Evolutionary conservation across 345 rosid species (phyloP), one percentile per base, ranked within the genome.

Genomic region (Dovyalis caffra): DNA sequence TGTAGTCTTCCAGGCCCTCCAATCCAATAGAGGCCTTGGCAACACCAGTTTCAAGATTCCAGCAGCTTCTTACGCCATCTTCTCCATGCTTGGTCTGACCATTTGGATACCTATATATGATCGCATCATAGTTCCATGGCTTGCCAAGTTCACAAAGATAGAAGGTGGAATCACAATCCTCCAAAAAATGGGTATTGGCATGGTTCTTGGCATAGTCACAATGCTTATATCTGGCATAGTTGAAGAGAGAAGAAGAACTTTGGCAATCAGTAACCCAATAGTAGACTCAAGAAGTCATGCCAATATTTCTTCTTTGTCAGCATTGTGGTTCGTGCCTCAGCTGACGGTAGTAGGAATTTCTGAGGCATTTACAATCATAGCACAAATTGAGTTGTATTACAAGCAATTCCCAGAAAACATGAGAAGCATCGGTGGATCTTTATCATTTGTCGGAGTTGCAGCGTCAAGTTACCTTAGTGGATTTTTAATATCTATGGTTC

Each of bases 391-490:
- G 61, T 84, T 87, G 68, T 87, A 79, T 61, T 87, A 86, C 85
- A 87, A 85, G 85, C 91, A 86, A 67, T 85, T 87, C 58, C 91
- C 89, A 0, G 91, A 87, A 78, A 85, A 87, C 74, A 87, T 87
- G 91, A 86, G 83, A 62, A 87, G 87, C 79, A 79, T 87, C 14
- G 88, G 80, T 15, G 89, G 91, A 64, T 79, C 89, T 20, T 47
- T 86, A 2, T 84, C 51, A 80, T 84, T 64, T 33, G 84, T 88
- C 60, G 85, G 84, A n/a, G 1, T 71, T 6, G 87, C 89, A 7
- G 84, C 68, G 21, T 71, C 87, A 2, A 85, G 83, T 75, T 87
- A 85, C 65, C 14, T 85, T 25, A 84, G 87, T 28, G 82, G 81
- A 38, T 65, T 84, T 5, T 67, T 87, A 31, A 87, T 87, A 58